Evolutionary conservation across 1,284 basidiomycete genomes (phyloP).

Genomic region (Irpex lacteus): DNA sequence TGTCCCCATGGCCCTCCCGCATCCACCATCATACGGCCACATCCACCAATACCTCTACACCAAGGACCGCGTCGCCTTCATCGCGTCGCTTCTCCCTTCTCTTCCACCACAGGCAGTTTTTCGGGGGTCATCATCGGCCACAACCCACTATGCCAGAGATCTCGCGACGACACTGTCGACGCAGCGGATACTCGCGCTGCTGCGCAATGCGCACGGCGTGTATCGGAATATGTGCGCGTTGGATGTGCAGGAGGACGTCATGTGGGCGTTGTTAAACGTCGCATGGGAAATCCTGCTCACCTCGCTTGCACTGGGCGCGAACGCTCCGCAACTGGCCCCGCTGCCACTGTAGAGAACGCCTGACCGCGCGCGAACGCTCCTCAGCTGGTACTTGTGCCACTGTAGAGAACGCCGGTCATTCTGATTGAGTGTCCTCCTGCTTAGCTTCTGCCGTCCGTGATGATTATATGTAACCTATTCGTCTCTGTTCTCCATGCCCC

Average conservation of each 20-base stretch:
- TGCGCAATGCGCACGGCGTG: conserved; percentile 46
- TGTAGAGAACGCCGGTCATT: neutral
- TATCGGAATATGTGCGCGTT: conserved; percentile 63
- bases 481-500: neutral
- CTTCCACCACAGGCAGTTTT: conserved; percentile 29
- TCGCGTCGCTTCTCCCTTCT: conserved; percentile 49
- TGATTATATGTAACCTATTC: conserved; percentile 4
- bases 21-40: conserved; percentile 57
- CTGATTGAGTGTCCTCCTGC: neutral
- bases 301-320: conserved; percentile 31
- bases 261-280: conserved; percentile 58
- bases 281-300: conserved; percentile 57
- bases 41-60: conserved; percentile 63
- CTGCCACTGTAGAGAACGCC: neutral
- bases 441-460: neutral
- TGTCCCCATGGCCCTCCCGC: conserved; percentile 61
- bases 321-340: neutral
- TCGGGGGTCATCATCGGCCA: conserved; percentile 13
- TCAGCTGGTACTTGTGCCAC: neutral
- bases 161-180: conserved; percentile 30
- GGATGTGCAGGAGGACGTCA: conserved; percentile 49
- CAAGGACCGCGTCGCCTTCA: conserved; percentile 46
- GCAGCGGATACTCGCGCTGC: conserved; percentile 37
- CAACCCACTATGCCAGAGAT: conserved; percentile 22
- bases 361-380: neutral